A percentile compares a stretch with the other conserved stretches of the same genome.
Conservation (phyloP, 2,329 filamentous ascomycete species). For the Aspergillus ochraceus region DNA sequence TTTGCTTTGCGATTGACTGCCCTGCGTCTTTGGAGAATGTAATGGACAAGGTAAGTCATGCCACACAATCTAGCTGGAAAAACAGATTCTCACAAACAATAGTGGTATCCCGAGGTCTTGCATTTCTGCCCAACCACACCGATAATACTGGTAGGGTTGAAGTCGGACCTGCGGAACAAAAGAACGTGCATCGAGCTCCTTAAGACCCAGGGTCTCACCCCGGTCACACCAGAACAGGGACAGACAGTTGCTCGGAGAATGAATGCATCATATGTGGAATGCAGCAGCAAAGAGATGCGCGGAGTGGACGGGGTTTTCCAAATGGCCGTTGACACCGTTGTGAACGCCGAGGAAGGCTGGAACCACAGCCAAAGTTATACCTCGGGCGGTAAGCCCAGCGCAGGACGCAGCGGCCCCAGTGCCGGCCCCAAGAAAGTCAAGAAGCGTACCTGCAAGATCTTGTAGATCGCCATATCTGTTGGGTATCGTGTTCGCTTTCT, state of each 20-base stretch:
- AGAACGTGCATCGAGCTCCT: slow-evolving; percentile 97
- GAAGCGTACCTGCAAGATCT: slow-evolving; percentile 79
- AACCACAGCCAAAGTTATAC: slow-evolving; percentile 21
- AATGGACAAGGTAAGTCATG: slow-evolving; percentile 80
- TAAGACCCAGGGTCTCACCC: slow-evolving; percentile 94
- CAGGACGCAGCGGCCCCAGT: slow-evolving; percentile 38
- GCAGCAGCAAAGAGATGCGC: slow-evolving; percentile 95
- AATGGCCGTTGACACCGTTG: slow-evolving; percentile 83
- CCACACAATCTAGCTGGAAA: background rate
- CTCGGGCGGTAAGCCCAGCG: slow-evolving; percentile 28
- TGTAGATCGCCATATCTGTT: slow-evolving; percentile 52
- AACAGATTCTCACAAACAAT: background rate
- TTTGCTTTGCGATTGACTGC: slow-evolving; percentile 99
- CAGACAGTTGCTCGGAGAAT: slow-evolving; percentile 86
- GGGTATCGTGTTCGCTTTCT: slow-evolving; percentile 13
- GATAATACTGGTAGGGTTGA: slow-evolving; percentile 91
- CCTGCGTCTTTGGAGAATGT: slow-evolving; percentile 98
- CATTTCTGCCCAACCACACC: slow-evolving; percentile 98
- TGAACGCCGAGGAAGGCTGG: slow-evolving; percentile 70
- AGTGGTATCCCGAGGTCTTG: slow-evolving; percentile 99
- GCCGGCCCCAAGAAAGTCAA: slow-evolving; percentile 65
- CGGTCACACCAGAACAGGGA: slow-evolving; percentile 89
- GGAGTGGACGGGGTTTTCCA: slow-evolving; percentile 98
- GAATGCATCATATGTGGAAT: slow-evolving; percentile 95
- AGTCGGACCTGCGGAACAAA: slow-evolving; percentile 94